Conservation (phyloP, 2,329 filamentous ascomycete species). For the Penicillium occitanis region DNA sequence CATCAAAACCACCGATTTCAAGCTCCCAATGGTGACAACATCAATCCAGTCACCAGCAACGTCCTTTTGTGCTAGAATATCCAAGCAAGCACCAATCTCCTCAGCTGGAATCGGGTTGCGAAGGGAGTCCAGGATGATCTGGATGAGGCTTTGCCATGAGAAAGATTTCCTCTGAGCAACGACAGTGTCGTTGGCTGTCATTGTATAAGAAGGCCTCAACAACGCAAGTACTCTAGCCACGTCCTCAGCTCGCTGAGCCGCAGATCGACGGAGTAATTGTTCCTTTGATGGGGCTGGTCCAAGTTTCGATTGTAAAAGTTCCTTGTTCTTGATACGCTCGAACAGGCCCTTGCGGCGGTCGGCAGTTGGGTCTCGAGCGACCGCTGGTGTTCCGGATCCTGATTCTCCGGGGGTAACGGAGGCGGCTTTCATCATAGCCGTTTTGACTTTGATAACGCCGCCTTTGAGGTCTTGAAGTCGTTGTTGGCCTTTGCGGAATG, state of each 20-base stretch:
- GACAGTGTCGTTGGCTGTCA: conserved; percentile 32
- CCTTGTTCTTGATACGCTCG: conserved; percentile 73
- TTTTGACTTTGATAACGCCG: conserved; percentile 39
- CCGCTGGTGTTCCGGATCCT: conserved; percentile 19
- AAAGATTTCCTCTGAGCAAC: conserved; percentile 62
- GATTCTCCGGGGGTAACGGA: conserved; percentile 18
- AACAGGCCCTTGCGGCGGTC: conserved; percentile 62
- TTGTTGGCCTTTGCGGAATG: conserved; percentile 43
- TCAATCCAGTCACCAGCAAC: conserved; percentile 53
- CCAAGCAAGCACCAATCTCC: conserved; percentile 50
- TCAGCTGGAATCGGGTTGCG: conserved; percentile 49
- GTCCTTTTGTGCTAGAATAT: conserved; percentile 48
- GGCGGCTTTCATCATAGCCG: conserved; percentile 32
- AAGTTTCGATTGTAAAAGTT: conserved; percentile 51
- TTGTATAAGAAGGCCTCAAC: conserved; percentile 48
- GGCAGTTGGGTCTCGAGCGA: conserved; percentile 31
- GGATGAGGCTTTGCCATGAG: conserved; percentile 61
- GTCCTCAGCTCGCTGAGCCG: conserved; percentile 67
- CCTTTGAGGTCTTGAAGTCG: conserved; percentile 42
- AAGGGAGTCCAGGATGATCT: conserved; percentile 68
- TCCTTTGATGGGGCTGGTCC: conserved; percentile 50
- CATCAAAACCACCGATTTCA: conserved; percentile 50
- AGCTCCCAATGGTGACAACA: conserved; percentile 47
- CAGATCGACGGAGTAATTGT: conserved; percentile 62
- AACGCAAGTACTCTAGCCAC: conserved; percentile 67